A percentile compares a stretch with the other conserved stretches of the same genome.
phyloP scores from a whole-genome alignment of 2,329 filamentous ascomycete genomes.

The Penicillium hesseltinei region DNA sequence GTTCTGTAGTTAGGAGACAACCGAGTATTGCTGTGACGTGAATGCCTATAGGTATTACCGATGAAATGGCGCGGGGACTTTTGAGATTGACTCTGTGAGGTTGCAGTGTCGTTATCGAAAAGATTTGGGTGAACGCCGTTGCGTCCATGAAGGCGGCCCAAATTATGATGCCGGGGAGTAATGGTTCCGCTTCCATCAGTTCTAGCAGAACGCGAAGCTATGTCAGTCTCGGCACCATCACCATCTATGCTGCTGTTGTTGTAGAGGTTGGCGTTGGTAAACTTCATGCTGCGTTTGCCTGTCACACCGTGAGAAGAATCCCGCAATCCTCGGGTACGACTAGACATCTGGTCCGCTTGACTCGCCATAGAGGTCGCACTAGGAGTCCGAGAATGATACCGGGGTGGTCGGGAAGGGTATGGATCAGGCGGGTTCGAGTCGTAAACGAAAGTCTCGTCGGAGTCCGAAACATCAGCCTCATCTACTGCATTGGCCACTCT shows the following conservation, averaged over 20 bases:
- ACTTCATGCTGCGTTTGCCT: slow-evolving; percentile 94
- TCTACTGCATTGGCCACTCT: slow-evolving; percentile 95
- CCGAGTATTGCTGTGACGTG: slow-evolving; percentile 69
- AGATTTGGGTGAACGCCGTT: slow-evolving; percentile 66
- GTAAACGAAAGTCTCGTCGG: slow-evolving; percentile 97
- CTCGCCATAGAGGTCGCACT: slow-evolving; percentile 76
- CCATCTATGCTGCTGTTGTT: slow-evolving; percentile 59
- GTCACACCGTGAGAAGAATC: slow-evolving; percentile 63
- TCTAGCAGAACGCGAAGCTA: slow-evolving; percentile 60
- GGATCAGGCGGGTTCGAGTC: slow-evolving; percentile 83
- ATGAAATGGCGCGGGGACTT: slow-evolving; percentile 59
- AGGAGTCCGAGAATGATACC: slow-evolving; percentile 90
- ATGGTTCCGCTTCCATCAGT: slow-evolving; percentile 55
- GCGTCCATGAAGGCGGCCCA: slow-evolving; percentile 70
- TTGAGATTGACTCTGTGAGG: slow-evolving; percentile 60
- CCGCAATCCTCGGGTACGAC: slow-evolving; percentile 63
- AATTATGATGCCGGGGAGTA: slow-evolving; percentile 73
- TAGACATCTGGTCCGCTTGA: slow-evolving; percentile 47
- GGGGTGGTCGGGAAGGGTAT: slow-evolving; percentile 58
- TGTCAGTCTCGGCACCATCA: slow-evolving; percentile 65
- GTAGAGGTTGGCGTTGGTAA: slow-evolving; percentile 66
- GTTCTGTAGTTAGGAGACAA: slow-evolving; percentile 51
- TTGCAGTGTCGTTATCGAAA: slow-evolving; percentile 70
- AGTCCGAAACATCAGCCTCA: slow-evolving; percentile 93
- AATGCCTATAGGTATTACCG: slow-evolving; percentile 58